Percentiles rank a stretch among this genome's conserved stretches.
Conservation (phyloP, 179 eudicot genomes). For the Silene noctiflora region DNA sequence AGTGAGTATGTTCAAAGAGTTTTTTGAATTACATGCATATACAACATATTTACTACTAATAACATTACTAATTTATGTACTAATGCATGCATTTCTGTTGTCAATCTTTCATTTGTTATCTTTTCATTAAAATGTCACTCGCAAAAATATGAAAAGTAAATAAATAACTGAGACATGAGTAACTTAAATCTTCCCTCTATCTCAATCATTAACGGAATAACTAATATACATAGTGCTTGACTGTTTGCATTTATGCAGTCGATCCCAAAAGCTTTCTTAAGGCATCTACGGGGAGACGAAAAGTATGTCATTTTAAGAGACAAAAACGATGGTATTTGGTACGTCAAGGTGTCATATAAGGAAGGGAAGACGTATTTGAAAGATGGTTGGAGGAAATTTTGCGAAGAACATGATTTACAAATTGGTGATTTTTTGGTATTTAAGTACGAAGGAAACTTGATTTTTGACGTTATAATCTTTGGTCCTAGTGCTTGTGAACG, state of each 20-base stretch:
- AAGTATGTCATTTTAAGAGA: not conserved
- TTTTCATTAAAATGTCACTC: no score
- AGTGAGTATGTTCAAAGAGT: no score
- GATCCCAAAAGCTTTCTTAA: conserved; percentile 23
- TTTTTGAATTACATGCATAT: no score
- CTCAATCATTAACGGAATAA: no score
- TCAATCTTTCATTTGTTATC: no score
- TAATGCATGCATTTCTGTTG: no score
- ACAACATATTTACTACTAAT: no score
- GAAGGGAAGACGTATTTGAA: not conserved
- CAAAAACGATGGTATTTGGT: conserved; percentile 9
- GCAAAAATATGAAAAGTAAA: no score
- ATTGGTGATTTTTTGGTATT: conserved; percentile 30
- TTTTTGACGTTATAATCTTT: conserved; percentile 22
- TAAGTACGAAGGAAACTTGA: conserved; percentile 5
- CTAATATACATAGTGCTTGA: not conserved
- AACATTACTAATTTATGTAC: no score
- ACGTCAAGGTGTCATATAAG: not conserved
- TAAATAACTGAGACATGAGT: no score
- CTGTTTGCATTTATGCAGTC: conserved; percentile 7
- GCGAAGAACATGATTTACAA: conserved; percentile 18
- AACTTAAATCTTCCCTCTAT: no score
- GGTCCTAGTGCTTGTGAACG: conserved; percentile 24
- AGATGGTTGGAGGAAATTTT: conserved; percentile 26
- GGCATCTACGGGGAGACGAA: not conserved